phyloP scores from a whole-genome alignment of 768 basidiomycete species.

The Boletus huronensis region DNA sequence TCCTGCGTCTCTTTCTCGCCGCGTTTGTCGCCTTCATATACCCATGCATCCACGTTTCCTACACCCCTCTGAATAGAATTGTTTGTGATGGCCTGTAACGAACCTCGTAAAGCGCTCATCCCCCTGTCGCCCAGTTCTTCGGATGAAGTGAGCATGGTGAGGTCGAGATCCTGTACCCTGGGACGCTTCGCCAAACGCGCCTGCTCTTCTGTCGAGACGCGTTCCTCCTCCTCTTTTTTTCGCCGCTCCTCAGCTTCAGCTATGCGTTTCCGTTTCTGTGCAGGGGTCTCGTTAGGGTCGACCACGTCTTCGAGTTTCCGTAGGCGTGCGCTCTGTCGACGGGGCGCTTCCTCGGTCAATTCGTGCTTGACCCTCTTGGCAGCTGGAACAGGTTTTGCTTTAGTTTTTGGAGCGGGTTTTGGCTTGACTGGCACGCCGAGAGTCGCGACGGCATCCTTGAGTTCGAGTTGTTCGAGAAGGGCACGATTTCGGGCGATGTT shows the following conservation, averaged over 20 bases:
- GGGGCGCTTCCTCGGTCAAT: constrained; percentile 42
- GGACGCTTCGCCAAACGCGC: constrained; percentile 63
- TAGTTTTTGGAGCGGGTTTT: constrained; percentile 37
- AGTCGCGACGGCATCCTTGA: constrained; percentile 51
- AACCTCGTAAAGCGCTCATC: constrained; percentile 41
- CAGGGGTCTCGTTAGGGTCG: constrained; percentile 63
- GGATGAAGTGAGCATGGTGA: constrained; percentile 48
- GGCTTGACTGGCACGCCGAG: constrained; percentile 44
- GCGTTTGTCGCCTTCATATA: constrained; percentile 44
- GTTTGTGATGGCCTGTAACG: constrained; percentile 41
- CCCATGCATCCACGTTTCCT: constrained; percentile 49
- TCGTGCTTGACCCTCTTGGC: constrained; percentile 54
- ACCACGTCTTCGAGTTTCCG: constrained; percentile 35
- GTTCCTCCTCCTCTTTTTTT: constrained; percentile 59
- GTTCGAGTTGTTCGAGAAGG: constrained; percentile 66
- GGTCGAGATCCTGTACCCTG: constrained; percentile 61
- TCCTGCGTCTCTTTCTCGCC: constrained; percentile 49
- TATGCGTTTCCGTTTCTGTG: constrained; percentile 63
- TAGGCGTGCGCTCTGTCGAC: constrained; percentile 66
- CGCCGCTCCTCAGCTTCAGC: constrained; percentile 56
- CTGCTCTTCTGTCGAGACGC: constrained; percentile 57
- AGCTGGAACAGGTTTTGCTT: constrained; percentile 62
- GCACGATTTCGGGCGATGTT: constrained; percentile 81
- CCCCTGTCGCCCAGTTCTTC: constrained; percentile 47
- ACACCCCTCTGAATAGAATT: constrained; percentile 36